A percentile compares a stretch with the other conserved stretches of the same genome.
Conservation (phyloP, 495 filamentous ascomycete genomes). For the Letharia columbiana region DNA sequence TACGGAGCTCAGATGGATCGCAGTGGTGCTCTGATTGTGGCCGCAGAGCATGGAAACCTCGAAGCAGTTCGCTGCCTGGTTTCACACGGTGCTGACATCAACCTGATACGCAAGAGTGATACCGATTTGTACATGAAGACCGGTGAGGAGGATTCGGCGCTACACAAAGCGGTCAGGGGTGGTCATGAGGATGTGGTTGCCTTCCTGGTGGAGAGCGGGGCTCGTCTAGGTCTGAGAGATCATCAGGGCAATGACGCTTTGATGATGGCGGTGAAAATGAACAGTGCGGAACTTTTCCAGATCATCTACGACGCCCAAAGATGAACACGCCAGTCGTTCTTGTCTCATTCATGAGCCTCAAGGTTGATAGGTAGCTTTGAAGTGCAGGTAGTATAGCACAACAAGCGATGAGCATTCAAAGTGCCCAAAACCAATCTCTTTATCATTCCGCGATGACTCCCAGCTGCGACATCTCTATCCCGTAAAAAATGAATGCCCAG, state of each 20-base stretch:
- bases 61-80: neutral
- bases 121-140: neutral
- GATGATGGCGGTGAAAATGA: neutral
- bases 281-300: neutral
- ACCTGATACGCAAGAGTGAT: neutral
- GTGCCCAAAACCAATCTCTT: no score
- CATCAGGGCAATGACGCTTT: neutral
- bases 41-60: neutral
- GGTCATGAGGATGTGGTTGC: slow-evolving; percentile 3
- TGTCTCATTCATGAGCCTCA: neutral
- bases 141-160: neutral
- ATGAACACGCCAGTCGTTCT: neutral
- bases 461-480: neutral
- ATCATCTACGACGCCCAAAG: neutral
- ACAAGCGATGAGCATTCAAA: neutral
- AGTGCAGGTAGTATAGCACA: neutral
- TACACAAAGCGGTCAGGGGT: neutral
- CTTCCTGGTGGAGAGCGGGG: neutral
- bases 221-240: neutral
- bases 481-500: no score
- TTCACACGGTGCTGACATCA: neutral
- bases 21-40: slow-evolving; percentile 5
- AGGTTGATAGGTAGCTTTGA: neutral
- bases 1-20: neutral
- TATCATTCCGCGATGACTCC: no score